Evolutionary conservation across 352 stramenopile species (phyloP).

Genomic region (Phytophthora syringae): DNA sequence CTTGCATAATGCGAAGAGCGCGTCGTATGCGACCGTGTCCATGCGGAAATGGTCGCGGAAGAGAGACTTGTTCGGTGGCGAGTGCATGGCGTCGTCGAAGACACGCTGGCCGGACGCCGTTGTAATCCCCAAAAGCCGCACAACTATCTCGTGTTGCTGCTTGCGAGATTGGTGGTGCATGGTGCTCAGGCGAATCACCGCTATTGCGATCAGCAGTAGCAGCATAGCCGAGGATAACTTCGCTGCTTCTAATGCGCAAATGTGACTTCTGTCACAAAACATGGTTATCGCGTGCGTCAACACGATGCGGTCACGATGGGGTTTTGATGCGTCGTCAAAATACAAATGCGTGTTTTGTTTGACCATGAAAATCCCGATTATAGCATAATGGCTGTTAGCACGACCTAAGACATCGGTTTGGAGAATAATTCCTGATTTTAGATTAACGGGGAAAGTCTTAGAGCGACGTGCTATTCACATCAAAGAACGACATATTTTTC

Average conservation of each 20-base stretch:
- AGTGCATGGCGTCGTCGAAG: constrained; percentile 4
- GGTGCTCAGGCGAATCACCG: neutral
- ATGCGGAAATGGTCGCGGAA: constrained; percentile 5
- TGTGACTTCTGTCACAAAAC: too few species aligned
- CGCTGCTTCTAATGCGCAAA: neutral
- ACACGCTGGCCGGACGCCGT: neutral
- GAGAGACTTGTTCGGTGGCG: neutral
- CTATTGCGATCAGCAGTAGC: neutral
- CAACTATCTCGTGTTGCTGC: neutral
- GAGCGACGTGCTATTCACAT: too few species aligned
- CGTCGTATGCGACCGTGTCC: neutral
- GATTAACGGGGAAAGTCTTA: too few species aligned
- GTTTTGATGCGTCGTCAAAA: too few species aligned
- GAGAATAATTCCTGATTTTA: too few species aligned
- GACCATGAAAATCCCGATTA: too few species aligned
- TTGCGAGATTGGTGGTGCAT: neutral
- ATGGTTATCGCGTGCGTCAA: too few species aligned
- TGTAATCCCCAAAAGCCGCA: neutral
- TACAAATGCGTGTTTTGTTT: too few species aligned
- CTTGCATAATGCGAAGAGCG: constrained; percentile 5
- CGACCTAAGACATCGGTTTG: too few species aligned
- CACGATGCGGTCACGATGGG: too few species aligned
- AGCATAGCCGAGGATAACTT: neutral
- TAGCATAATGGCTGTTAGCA: too few species aligned
- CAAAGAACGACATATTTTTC: too few species aligned